Conservation (phyloP, 2,329 filamentous ascomycete genomes). For the Hymenoscyphus fraxineus region DNA sequence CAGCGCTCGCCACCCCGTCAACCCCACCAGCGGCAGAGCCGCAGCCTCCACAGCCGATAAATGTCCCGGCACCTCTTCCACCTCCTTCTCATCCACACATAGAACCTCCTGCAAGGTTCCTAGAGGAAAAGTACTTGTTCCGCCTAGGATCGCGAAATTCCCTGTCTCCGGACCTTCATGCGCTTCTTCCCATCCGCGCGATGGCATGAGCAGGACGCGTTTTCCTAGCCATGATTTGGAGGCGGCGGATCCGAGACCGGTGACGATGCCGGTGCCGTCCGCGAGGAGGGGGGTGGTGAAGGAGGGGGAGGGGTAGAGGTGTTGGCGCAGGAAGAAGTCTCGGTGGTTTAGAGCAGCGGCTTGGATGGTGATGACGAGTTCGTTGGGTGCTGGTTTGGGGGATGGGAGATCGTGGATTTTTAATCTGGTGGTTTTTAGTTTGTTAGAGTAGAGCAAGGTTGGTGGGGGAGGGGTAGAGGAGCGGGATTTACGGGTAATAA, state of each 20-base stretch:
- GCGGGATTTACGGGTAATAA: slow-evolving; percentile 65
- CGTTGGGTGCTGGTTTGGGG: slow-evolving; percentile 58
- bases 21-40: slow-evolving; percentile 75
- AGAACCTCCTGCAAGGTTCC: slow-evolving; percentile 76
- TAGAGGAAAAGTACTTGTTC: slow-evolving; percentile 57
- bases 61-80: slow-evolving; percentile 73
- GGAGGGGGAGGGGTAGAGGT: slow-evolving; percentile 81
- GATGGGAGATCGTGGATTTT: slow-evolving; percentile 57
- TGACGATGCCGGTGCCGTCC: slow-evolving; percentile 76
- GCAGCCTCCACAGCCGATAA: slow-evolving; percentile 72
- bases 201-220: slow-evolving; percentile 74
- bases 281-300: slow-evolving; percentile 76
- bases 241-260: slow-evolving; percentile 54
- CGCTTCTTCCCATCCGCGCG: slow-evolving; percentile 69
- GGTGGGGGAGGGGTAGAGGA: slow-evolving; percentile 4
- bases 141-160: slow-evolving; percentile 64
- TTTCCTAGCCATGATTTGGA: slow-evolving; percentile 54
- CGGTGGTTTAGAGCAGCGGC: slow-evolving; percentile 90
- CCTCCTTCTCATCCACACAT: slow-evolving; percentile 63
- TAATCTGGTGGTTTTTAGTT: slow-evolving; percentile 38
- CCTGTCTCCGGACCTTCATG: slow-evolving; percentile 67
- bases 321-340: slow-evolving; percentile 89
- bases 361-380: slow-evolving; percentile 72
- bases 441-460: slow-evolving; percentile 37
- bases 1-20: slow-evolving; percentile 85